Evolutionary conservation across 2,329 filamentous ascomycete genomes (phyloP).

Genomic region (Paraphoma chrysanthemicola): DNA sequence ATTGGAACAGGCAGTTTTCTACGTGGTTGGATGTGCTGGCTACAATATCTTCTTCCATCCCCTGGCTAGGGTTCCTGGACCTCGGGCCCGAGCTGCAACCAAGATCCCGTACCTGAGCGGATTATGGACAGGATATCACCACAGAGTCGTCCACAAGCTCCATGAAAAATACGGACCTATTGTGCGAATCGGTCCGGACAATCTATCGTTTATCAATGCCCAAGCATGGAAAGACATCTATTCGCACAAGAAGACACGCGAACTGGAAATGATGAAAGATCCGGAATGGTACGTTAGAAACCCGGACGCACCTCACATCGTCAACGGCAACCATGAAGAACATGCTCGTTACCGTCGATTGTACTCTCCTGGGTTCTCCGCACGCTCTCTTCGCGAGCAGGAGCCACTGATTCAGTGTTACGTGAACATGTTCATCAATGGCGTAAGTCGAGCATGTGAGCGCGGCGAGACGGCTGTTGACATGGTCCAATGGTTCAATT

Average conservation of each 20-base stretch:
- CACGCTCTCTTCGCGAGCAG: slow-evolving; percentile 42
- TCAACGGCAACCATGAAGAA: neutral
- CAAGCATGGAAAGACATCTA: slow-evolving; percentile 20
- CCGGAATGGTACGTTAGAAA: neutral
- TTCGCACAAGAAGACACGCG: neutral
- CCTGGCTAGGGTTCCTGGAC: neutral
- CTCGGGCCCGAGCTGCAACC: neutral
- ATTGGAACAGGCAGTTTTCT: neutral
- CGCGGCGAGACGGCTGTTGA: slow-evolving; percentile 21
- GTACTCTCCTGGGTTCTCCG: slow-evolving; percentile 42
- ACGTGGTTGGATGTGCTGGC: neutral
- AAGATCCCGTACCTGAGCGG: neutral
- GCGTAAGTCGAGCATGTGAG: slow-evolving; percentile 34
- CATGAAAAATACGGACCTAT: slow-evolving; percentile 19
- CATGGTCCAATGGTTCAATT: slow-evolving; percentile 33
- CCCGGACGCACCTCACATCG: neutral
- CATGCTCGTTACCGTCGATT: slow-evolving; percentile 42
- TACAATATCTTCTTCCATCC: neutral
- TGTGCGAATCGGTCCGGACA: slow-evolving; percentile 17
- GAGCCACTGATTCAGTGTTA: slow-evolving; percentile 43
- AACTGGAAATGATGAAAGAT: neutral
- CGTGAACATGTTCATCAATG: slow-evolving; percentile 44
- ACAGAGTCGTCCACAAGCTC: neutral
- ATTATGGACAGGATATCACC: neutral
- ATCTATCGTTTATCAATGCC: slow-evolving; percentile 9